Evolutionary conservation across 2,329 filamentous ascomycete genomes (phyloP), one percentile per base, ranked within the genome.

Genomic region (Fusarium sacchari): DNA sequence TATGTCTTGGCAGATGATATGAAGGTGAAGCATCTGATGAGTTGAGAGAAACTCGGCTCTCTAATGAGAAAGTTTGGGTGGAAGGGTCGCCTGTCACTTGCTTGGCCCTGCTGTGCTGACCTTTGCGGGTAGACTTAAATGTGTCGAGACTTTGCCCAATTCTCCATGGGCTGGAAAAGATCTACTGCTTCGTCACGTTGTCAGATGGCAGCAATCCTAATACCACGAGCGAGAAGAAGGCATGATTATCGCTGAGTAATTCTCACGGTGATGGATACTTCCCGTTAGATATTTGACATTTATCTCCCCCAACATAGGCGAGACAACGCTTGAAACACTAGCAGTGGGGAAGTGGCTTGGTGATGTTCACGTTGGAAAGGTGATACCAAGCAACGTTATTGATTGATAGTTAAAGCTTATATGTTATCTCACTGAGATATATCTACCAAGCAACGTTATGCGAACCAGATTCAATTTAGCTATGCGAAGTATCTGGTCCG

Each of bases 101-200:
- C 14, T 7, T 9, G 14, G 43, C 9, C 5, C 8, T 20, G 24
- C 24, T 44, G 32, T 4, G 4, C 32, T 32, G 13, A 13, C 4
- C 4, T 32, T 32, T 13, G 32, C 13, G 13, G 13, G 32, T 14
- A 32, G 32, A 32, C 32, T 32, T 13, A 32, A 13, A 32, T 14
- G 32, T 32, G 32, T 32, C 13, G 13, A 14, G 32, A 15, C 15
- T 15, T 24, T 3, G 6, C 9, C 2, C 9, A 15, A 10, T 17
- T 11, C 7, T n/a, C 14, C 15, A 0, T 42, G 40, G 5, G 11
- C 10, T 3, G 10, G 6, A 17, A 24, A 24, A 11, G 22, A 1
- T 9, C 9, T 24, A 6, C 17, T 7, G 3, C 12, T 37, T 37
- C 15, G 39, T 13, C 6, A 8, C 18, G 5, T 40, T 40, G 22